A percentile compares a stretch with the other conserved stretches of the same genome.
phyloP scores from a whole-genome alignment of 2,329 filamentous ascomycete genomes.

The Aaosphaeria pasadenensis region DNA sequence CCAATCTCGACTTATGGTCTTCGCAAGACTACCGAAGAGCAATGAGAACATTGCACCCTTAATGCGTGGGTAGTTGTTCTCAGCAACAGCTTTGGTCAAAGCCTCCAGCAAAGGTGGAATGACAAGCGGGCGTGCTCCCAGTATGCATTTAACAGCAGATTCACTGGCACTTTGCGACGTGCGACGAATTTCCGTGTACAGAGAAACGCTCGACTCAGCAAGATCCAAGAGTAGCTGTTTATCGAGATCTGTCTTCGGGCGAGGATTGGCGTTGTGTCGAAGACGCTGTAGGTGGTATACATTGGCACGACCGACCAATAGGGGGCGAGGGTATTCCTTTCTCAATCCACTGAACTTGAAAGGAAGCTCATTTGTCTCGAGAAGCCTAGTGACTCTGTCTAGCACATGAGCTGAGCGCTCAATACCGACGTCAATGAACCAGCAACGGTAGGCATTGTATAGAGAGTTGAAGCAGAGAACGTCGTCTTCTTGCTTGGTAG shows the following conservation, averaged over 20 bases:
- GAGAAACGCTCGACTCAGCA: slow-evolving; percentile 82
- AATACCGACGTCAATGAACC: slow-evolving; percentile 97
- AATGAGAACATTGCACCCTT: slow-evolving; percentile 93
- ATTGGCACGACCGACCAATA: slow-evolving; percentile 90
- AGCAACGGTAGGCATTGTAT: slow-evolving; percentile 88
- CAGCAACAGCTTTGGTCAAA: slow-evolving; percentile 73
- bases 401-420: slow-evolving; percentile 92
- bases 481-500: slow-evolving; percentile 85
- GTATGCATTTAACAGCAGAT: slow-evolving; percentile 86
- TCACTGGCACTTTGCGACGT: slow-evolving; percentile 91
- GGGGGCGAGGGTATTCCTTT: slow-evolving; percentile 86
- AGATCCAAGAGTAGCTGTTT: slow-evolving; percentile 81
- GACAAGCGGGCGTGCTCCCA: slow-evolving; percentile 82
- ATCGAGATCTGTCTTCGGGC: slow-evolving; percentile 87
- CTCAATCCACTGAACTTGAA: slow-evolving; percentile 93
- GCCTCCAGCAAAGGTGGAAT: slow-evolving; percentile 82
- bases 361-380: slow-evolving; percentile 81
- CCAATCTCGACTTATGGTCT: slow-evolving; percentile 89
- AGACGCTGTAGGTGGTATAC: slow-evolving; percentile 93
- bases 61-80: slow-evolving; percentile 83
- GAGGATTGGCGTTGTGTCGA: slow-evolving; percentile 85
- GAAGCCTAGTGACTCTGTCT: slow-evolving; percentile 79
- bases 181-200: slow-evolving; percentile 93
- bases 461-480: slow-evolving; percentile 91
- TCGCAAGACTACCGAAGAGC: slow-evolving; percentile 81